Percentiles rank a stretch among this genome's conserved stretches.
These are phyloP conservation scores for Plasmodium ovale DNA, from an alignment of 169 alveolate genomes.

Conservation along the genomic window DNA sequence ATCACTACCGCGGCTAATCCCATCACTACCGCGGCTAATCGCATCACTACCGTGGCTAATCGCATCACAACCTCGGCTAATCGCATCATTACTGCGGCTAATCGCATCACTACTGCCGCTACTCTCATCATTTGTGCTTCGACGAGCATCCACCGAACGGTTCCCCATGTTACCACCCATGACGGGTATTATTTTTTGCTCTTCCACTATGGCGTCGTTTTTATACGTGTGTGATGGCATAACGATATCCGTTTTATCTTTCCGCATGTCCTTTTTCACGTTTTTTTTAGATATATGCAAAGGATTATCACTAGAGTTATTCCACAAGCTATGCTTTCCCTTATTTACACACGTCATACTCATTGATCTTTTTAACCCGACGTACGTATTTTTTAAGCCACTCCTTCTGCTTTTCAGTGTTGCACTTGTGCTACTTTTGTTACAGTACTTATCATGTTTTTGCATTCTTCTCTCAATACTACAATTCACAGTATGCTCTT, in stretches of 20 bases:
- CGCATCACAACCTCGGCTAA: not conserved
- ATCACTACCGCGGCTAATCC: not conserved
- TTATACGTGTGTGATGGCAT: not conserved
- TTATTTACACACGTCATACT: constrained; percentile 10
- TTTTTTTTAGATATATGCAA: not conserved
- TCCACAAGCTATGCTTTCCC: not conserved
- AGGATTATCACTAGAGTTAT: not conserved
- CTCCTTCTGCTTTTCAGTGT: not conserved
- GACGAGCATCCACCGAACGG: not conserved
- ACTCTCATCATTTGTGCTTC: not conserved
- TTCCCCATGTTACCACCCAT: too few relatives aligned
- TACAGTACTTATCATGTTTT: not conserved
- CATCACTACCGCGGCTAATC: not conserved
- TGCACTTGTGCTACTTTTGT: not conserved
- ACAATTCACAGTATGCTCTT: not conserved
- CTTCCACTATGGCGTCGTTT: not conserved
- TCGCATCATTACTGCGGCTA: not conserved
- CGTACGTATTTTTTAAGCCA: not conserved
- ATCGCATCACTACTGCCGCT: not conserved
- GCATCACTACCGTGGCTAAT: not conserved
- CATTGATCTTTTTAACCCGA: constrained; percentile 4
- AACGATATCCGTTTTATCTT: not conserved
- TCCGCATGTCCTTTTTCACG: not conserved
- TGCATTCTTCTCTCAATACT: not conserved
- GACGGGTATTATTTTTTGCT: not conserved